Conservation (phyloP, 495 filamentous ascomycete genomes). For the Aspergillus mulundensis region DNA sequence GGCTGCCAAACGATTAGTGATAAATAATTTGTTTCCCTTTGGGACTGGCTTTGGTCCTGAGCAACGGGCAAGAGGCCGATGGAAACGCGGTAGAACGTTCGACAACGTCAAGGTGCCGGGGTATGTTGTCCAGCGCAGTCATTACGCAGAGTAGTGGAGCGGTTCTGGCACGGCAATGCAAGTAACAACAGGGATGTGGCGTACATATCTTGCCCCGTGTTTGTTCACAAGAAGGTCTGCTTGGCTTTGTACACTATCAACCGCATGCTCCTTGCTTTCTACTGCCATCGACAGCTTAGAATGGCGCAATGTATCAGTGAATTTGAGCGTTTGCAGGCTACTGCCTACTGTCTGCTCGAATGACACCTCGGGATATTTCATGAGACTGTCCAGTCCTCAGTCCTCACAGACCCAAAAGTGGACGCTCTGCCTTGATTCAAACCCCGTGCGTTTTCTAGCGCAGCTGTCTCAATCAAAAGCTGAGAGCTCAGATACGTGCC, state of each 20-base stretch:
- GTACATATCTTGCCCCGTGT: neutral
- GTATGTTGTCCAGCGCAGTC: neutral
- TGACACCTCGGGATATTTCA: neutral
- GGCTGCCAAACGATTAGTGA: neutral
- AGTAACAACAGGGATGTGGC: neutral
- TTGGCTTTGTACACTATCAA: neutral
- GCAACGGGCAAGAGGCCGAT: neutral
- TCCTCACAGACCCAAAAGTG: neutral
- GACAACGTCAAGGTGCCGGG: neutral
- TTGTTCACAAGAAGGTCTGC: neutral
- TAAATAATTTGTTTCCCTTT: neutral
- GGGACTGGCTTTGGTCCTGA: neutral
- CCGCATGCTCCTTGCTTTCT: neutral
- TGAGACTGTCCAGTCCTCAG: neutral
- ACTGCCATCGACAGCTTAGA: neutral
- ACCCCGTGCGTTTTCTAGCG: neutral
- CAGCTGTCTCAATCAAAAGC: neutral
- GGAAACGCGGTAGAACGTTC: slow-evolving; percentile 1
- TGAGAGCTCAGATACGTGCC: neutral
- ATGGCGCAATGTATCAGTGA: neutral
- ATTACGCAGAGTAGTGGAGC: neutral
- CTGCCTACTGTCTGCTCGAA: neutral
- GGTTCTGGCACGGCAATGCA: neutral
- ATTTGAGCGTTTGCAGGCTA: neutral
- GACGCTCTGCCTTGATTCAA: neutral